phyloP scores from a whole-genome alignment of 2,329 filamentous ascomycete species.

The Microcyclospora pomicola region DNA sequence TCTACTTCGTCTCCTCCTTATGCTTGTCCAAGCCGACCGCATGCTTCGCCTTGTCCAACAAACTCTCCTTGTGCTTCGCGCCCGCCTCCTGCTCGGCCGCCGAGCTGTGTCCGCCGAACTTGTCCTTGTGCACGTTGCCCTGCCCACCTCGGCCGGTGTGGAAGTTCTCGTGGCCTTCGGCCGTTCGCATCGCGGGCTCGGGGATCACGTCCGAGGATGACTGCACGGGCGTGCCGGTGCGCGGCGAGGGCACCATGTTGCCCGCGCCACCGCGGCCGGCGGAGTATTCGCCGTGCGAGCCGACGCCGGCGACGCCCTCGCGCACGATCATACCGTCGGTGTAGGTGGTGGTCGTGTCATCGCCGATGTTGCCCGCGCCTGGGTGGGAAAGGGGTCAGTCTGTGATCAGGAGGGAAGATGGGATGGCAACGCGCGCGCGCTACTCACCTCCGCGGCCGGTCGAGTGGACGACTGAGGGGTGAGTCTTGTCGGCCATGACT shows the following conservation, averaged over 20 bases:
- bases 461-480: slow-evolving; percentile 23
- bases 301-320: slow-evolving; percentile 29
- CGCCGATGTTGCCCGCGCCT: slow-evolving; percentile 47
- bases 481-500: too few relatives aligned
- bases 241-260: slow-evolving; percentile 25
- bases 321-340: slow-evolving; percentile 33
- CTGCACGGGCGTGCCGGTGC: slow-evolving; percentile 14
- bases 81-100: slow-evolving; percentile 16
- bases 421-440: not conserved
- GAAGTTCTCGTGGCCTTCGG: slow-evolving; percentile 26
- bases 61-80: slow-evolving; percentile 17
- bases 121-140: slow-evolving; percentile 35
- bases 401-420: slow-evolving; percentile 1
- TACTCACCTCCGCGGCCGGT: slow-evolving; percentile 44
- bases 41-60: slow-evolving; percentile 34
- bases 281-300: slow-evolving; percentile 26
- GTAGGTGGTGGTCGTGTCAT: slow-evolving; percentile 31
- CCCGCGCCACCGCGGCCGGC: slow-evolving; percentile 26
- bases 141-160: slow-evolving; percentile 36
- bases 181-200: slow-evolving; percentile 26
- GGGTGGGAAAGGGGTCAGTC: not conserved
- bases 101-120: slow-evolving; percentile 32
- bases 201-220: slow-evolving; percentile 30
- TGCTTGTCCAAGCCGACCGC: slow-evolving; percentile 15
- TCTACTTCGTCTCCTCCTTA: slow-evolving; percentile 12